Conservation (phyloP, 345 rosid species). For the Corchorus capsularis region DNA sequence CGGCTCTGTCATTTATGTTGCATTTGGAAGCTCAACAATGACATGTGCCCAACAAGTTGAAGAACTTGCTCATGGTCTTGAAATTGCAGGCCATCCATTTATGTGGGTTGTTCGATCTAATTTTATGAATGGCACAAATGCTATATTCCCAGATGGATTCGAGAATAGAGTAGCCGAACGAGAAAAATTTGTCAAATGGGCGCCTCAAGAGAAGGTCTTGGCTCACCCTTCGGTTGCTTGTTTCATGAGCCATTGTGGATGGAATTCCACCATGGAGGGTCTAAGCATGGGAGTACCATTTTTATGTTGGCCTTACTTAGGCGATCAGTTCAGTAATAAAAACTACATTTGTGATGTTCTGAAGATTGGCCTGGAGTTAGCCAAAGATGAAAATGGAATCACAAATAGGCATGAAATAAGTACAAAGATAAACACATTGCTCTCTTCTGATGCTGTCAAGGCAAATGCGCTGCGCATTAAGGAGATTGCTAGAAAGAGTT, state of each 20-base stretch:
- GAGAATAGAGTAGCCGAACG: conserved; percentile 12
- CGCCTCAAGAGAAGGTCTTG: conserved; percentile 37
- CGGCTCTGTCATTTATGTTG: conserved; percentile 44
- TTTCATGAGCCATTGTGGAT: conserved; percentile 50
- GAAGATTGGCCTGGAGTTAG: conserved; percentile 29
- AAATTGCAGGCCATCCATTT: conserved; percentile 29
- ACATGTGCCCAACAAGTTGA: conserved; percentile 31
- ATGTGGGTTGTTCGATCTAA: conserved; percentile 36
- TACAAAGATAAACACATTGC: conserved; percentile 20
- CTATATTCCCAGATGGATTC: conserved; percentile 27
- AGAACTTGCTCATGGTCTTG: conserved; percentile 42
- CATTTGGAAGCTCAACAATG: conserved; percentile 43
- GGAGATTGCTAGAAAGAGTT: conserved; percentile 30
- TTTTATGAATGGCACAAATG: background rate
- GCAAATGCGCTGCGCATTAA: conserved; percentile 28
- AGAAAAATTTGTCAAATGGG: conserved; percentile 29
- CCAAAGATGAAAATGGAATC: conserved; percentile 29
- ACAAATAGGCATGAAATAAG: conserved; percentile 30
- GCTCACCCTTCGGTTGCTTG: conserved; percentile 36
- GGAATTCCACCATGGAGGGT: conserved; percentile 49
- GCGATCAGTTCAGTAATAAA: conserved; percentile 37
- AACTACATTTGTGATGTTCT: conserved; percentile 31
- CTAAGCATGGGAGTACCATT: conserved; percentile 38
- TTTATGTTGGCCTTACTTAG: conserved; percentile 42
- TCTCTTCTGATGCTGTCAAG: conserved; percentile 18